Base-by-base conservation (phyloP, 2,329 filamentous ascomycete species). In the Fusarium nematophilum region DNA sequence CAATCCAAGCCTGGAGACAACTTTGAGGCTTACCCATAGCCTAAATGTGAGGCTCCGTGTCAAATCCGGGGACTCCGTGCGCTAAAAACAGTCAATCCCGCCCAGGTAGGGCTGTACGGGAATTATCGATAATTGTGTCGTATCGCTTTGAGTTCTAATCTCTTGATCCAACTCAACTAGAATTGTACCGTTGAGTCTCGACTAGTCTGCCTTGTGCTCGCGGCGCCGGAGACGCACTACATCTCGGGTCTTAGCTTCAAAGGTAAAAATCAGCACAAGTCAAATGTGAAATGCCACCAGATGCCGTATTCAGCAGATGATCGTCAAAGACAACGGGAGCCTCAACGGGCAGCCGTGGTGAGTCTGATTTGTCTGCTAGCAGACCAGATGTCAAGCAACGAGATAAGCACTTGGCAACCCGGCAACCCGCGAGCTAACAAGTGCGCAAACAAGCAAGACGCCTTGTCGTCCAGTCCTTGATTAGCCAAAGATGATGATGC, bases 131-230 rank as follows among this genome's bases (percentile, higher is more conserved):
- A n/a, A n/a, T n/a, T n/a, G n/a, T n/a, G n/a, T n/a, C n/a, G n/a
- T n/a, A n/a, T n/a, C n/a, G n/a, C n/a, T n/a, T n/a, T n/a, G n/a
- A n/a, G n/a, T n/a, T n/a, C n/a, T n/a, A n/a, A n/a, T n/a, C n/a
- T n/a, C n/a, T n/a, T n/a, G n/a, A n/a, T 49, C 38, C 31, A 45
- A 29, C 39, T 54, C 45, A 56, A 60, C 21, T 30, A 29, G 26
- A 21, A 40, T 33, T 25, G 39, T n/a, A n/a, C 51, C 44, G 43
- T 34, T 27, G 21, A 39, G 34, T 45, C 31, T 34, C 14, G 44
- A 39, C 25, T 39, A 27, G 17, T 30, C 27, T 23, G 15, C 38
- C 9, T 13, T 53, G 21, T 13, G 23, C 40, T 53, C 26, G 34
- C 21, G 43, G n/a, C n/a, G n/a, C n/a, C n/a, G n/a, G n/a, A n/a